Conservation (phyloP, 495 filamentous ascomycete genomes). For the Sordaria brevicollis region DNA sequence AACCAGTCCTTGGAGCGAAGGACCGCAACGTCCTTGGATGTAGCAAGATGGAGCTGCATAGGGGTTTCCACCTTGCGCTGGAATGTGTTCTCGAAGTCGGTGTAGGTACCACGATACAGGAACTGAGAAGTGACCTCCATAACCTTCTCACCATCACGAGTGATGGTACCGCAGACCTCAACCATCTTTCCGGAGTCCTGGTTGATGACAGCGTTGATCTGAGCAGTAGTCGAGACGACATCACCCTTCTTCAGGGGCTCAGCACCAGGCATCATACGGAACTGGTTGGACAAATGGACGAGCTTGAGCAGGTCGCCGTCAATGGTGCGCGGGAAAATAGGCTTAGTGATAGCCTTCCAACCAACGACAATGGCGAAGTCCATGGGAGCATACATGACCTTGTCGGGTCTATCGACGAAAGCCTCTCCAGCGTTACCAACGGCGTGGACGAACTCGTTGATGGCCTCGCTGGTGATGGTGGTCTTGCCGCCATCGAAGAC, state of each 20-base stretch:
- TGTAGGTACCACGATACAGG: constrained; percentile 86
- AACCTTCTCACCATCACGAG: constrained; percentile 72
- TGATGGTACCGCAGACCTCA: constrained; percentile 93
- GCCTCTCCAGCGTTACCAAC: constrained; percentile 97
- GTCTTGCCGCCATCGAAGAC: constrained; percentile 81
- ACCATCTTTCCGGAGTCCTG: constrained; percentile 99
- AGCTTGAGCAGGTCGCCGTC: constrained; percentile 92
- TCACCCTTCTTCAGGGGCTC: constrained; percentile 92
- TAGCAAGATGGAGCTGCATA: constrained; percentile 81
- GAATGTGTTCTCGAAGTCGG: constrained; percentile 95
- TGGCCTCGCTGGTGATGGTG: constrained; percentile 78
- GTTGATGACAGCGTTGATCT: constrained; percentile 96
- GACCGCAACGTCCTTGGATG: constrained; percentile 84
- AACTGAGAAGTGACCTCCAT: constrained; percentile 99
- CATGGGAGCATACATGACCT: constrained; percentile 93
- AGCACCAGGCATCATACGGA: constrained; percentile 96
- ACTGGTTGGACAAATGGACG: constrained; percentile 91
- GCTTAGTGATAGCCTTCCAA: constrained; percentile 98
- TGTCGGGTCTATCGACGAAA: constrained; percentile 94
- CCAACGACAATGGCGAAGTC: constrained; percentile 98
- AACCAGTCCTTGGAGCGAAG: constrained; percentile 97
- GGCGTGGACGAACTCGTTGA: constrained; percentile 96
- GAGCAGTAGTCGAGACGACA: constrained; percentile 82
- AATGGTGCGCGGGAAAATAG: constrained; percentile 89
- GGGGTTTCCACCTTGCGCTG: constrained; percentile 93